Conservation (phyloP, 768 basidiomycete species). For the Leccinellum albellum region DNA sequence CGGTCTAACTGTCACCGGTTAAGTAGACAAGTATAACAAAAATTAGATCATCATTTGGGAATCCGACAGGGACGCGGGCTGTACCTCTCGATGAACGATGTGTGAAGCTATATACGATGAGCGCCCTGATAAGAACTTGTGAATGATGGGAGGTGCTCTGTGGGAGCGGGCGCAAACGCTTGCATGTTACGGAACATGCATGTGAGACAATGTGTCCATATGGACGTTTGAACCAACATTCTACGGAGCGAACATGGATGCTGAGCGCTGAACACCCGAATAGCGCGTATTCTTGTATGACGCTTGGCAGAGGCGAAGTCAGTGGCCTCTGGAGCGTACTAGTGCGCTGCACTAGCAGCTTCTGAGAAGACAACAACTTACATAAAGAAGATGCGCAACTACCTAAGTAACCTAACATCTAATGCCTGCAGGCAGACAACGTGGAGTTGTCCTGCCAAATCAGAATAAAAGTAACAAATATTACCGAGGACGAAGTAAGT, state of each 20-base stretch:
- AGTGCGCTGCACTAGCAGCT: neutral
- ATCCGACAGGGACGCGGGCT: slow-evolving; percentile 30
- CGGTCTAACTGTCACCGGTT: slow-evolving; percentile 22
- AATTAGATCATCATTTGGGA: slow-evolving; percentile 24
- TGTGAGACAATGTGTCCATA: neutral
- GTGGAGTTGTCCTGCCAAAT: slow-evolving; percentile 51
- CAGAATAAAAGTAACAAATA: slow-evolving; percentile 48
- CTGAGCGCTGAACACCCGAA: neutral
- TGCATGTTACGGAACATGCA: slow-evolving; percentile 8
- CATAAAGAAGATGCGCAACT: slow-evolving; percentile 42
- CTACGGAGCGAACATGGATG: neutral
- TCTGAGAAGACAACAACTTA: slow-evolving; percentile 29
- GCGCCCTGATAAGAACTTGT: slow-evolving; percentile 43
- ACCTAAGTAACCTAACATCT: slow-evolving; percentile 38
- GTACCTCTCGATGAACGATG: slow-evolving; percentile 26
- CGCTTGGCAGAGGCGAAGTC: neutral
- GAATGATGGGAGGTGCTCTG: slow-evolving; percentile 45
- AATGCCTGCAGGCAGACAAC: slow-evolving; percentile 78
- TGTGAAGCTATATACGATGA: slow-evolving; percentile 37
- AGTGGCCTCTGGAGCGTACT: neutral
- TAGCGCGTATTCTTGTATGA: neutral
- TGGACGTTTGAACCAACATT: neutral
- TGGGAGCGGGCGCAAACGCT: slow-evolving; percentile 25
- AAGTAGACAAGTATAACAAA: slow-evolving; percentile 12
- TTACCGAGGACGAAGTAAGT: slow-evolving; percentile 30